These are phyloP conservation scores for Pneumocystis canis DNA, from an alignment of 1,139 yeast genomes.

Conservation along the genomic window DNA sequence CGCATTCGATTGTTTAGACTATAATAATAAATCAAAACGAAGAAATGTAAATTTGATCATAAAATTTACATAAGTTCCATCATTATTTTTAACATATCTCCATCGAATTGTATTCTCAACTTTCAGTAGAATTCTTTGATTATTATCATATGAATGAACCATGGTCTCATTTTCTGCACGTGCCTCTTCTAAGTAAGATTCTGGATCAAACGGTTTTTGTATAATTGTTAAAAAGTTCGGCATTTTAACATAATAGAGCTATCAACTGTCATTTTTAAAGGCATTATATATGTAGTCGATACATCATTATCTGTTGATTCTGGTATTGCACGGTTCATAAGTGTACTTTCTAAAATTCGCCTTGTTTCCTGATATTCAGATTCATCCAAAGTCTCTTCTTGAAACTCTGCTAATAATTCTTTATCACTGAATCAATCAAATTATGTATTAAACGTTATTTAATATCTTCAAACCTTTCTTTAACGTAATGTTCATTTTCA, in stretches of 20 bases:
- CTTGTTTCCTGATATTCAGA: not conserved
- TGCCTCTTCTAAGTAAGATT: conserved; percentile 37
- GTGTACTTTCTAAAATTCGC: not conserved
- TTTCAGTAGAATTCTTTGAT: conserved; percentile 24
- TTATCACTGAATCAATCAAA: not conserved
- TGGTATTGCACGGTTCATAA: not conserved
- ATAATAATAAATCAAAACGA: not conserved
- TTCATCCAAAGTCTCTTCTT: not conserved
- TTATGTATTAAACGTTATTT: too few species aligned
- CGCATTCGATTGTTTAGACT: conserved; percentile 65
- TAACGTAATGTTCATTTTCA: not conserved
- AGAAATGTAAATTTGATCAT: conserved; percentile 4
- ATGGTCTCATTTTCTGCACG: conserved; percentile 15
- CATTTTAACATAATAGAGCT: conserved; percentile 34
- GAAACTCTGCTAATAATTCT: not conserved
- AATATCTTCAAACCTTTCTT: not conserved
- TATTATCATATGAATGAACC: conserved; percentile 5
- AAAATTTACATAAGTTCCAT: conserved; percentile 37
- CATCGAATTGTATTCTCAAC: conserved; percentile 82
- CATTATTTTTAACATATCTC: conserved; percentile 62
- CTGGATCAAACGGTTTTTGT: conserved; percentile 76
- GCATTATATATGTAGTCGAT: not conserved
- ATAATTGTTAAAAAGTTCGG: conserved; percentile 76
- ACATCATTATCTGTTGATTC: not conserved
- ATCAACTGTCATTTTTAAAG: not conserved